Base-by-base conservation (phyloP, 2,329 filamentous ascomycete genomes). In the Chaetomium globosum region DNA sequence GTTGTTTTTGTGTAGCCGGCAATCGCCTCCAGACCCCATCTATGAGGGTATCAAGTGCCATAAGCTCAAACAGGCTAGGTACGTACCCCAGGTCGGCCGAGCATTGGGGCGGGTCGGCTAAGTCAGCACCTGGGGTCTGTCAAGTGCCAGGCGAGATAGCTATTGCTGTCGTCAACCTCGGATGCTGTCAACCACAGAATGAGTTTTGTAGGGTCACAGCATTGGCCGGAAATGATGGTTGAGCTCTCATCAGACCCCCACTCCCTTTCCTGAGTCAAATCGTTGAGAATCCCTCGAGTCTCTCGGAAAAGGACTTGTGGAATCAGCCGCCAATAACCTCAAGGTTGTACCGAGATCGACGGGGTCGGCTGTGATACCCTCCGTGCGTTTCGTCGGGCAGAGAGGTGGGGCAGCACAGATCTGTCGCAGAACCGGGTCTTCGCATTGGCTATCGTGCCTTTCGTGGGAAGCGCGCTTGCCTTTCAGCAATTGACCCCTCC, bases 401-500 rank as follows among this genome's bases (percentile, higher is more conserved):
- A 52, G 61, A 52, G 61, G 55, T 64, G 67, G 68, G 67, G 63
- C 64, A 54, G 54, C 53, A 59, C 16, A 28, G 46, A 57, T 58
- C 53, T 61, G 60, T 60, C 57, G 60, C 59, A 55, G 51, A 46
- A 52, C 51, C 30, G 4, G 21, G 48, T 13, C 12, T 33, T 49
- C 19, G 48, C 57, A 67, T 61, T 65, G 63, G 65, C 39, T 61
- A 26, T 26, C 16, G 49, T 43, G n/a, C n/a, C 46, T 48, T 48
- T n/a, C 19, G 49, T 33, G 28, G 30, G 52, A 64, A 68, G 64
- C 68, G 68, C 68, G 67, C 58, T 69, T 61, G 39, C 63, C 57
- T 43, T 55, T 39, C 53, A 19, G 4, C 57, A 55, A 63, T 64
- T 58, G 59, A 56, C 39, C 46, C 46, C 46, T 48, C 23, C 30